These are phyloP conservation scores for Akebia trifoliata DNA, from an alignment of 164 flowering plant species.

Conservation along the genomic window DNA sequence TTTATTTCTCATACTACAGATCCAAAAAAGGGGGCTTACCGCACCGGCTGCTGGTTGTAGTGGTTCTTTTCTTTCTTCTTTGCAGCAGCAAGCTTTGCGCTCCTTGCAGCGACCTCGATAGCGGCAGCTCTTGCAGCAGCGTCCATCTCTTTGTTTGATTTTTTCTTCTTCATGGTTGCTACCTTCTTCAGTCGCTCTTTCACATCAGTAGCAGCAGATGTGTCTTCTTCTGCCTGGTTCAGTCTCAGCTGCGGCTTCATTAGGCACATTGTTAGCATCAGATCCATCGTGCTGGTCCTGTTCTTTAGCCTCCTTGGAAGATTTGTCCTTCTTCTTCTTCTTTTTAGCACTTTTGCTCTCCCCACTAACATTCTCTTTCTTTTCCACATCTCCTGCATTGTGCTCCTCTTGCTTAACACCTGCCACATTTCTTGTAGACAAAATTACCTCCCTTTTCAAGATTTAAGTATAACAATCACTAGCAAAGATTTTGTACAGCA, in stretches of 20 bases:
- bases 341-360: slow-evolving; percentile 74
- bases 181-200: slow-evolving; percentile 81
- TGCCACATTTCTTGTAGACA: slow-evolving; percentile 13
- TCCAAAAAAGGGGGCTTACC: slow-evolving; percentile 34
- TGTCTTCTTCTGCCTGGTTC: slow-evolving; percentile 38
- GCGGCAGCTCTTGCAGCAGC: slow-evolving; percentile 86
- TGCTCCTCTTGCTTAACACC: slow-evolving; percentile 42
- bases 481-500: too few relatives aligned
- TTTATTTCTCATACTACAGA: slow-evolving; percentile 35
- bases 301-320: slow-evolving; percentile 48
- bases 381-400: slow-evolving; percentile 38
- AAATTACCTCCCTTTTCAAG: too few relatives aligned
- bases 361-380: slow-evolving; percentile 39
- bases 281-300: slow-evolving; percentile 31
- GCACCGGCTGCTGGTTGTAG: slow-evolving; percentile 65
- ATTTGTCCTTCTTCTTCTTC: slow-evolving; percentile 90
- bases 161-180: slow-evolving; percentile 74
- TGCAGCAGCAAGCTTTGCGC: slow-evolving; percentile 85
- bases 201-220: slow-evolving; percentile 45
- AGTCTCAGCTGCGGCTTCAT: slow-evolving; percentile 26
- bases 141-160: slow-evolving; percentile 81
- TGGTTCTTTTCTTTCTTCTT: slow-evolving; percentile 94
- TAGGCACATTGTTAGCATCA: slow-evolving; percentile 23
- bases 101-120: slow-evolving; percentile 74
- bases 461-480: too few relatives aligned